These are phyloP conservation scores for Fusarium bactridioides DNA, from an alignment of 2,329 filamentous ascomycete species.

Conservation along the genomic window DNA sequence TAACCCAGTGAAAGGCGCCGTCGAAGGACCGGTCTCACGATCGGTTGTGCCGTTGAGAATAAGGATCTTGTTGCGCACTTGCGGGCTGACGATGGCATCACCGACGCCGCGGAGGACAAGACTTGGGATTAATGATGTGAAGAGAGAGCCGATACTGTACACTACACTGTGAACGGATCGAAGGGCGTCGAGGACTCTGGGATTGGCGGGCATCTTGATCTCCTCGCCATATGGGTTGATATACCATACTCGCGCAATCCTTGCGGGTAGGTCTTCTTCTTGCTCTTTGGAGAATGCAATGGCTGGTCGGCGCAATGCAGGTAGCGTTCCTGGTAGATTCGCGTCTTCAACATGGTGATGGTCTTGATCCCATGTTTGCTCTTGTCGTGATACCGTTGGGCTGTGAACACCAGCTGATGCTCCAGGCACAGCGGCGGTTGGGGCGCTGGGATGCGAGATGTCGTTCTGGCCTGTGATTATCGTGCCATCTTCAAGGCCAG, in stretches of 20 bases:
- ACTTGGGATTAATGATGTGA: constrained; percentile 86
- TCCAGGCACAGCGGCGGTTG: constrained; percentile 56
- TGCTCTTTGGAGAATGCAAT: constrained; percentile 81
- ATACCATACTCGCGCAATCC: constrained; percentile 90
- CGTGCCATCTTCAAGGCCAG: constrained; percentile 77
- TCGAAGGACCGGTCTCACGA: constrained; percentile 81
- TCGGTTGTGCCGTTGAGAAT: constrained; percentile 86
- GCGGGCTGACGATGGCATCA: constrained; percentile 56
- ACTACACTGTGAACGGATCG: constrained; percentile 72
- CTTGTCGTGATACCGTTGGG: constrained; percentile 51
- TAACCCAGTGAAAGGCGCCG: constrained; percentile 71
- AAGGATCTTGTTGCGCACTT: constrained; percentile 74
- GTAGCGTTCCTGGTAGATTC: constrained; percentile 81
- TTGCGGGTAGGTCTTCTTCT: constrained; percentile 77
- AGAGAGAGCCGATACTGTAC: constrained; percentile 93
- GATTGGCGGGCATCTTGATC: constrained; percentile 84
- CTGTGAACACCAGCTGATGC: constrained; percentile 42
- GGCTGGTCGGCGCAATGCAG: constrained; percentile 79
- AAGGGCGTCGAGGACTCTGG: constrained; percentile 77
- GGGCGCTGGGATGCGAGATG: constrained; percentile 82
- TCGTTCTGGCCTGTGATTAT: constrained; percentile 91
- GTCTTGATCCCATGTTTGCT: constrained; percentile 59
- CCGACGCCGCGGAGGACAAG: constrained; percentile 80
- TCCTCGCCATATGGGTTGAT: constrained; percentile 99
- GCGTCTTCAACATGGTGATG: constrained; percentile 79